Evolutionary conservation across 2,329 filamentous ascomycete species (phyloP).

Genomic region (Aspergillus terreus): DNA sequence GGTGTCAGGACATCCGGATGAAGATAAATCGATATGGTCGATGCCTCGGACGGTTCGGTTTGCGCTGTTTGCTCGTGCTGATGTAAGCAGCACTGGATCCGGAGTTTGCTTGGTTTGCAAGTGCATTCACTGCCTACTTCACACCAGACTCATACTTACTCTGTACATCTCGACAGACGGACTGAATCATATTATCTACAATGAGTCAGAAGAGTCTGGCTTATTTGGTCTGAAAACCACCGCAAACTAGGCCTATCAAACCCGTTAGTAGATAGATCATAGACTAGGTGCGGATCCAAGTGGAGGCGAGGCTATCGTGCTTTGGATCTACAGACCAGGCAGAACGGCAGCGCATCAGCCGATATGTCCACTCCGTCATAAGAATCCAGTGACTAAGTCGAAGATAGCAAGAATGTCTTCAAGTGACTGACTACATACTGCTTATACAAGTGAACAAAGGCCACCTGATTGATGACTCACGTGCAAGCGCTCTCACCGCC

Average conservation of each 20-base stretch:
- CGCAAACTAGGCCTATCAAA: too few relatives aligned
- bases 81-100: background rate
- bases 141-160: background rate
- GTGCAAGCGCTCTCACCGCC: slow-evolving; percentile 24
- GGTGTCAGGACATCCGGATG: slow-evolving; percentile 2
- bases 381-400: too few relatives aligned
- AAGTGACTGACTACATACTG: slow-evolving; percentile 9
- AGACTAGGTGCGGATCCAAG: too few relatives aligned
- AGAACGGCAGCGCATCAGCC: background rate
- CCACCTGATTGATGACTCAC: slow-evolving; percentile 12
- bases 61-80: slow-evolving; percentile 9
- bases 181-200: too few relatives aligned
- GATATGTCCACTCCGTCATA: background rate
- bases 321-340: background rate
- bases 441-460: slow-evolving; percentile 1
- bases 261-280: too few relatives aligned
- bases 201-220: too few relatives aligned
- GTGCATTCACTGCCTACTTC: background rate
- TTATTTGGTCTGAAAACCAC: too few relatives aligned
- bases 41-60: slow-evolving; percentile 4
- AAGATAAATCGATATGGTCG: background rate
- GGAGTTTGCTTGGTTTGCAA: slow-evolving; percentile 4
- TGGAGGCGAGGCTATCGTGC: background rate
- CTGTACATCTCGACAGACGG: too few relatives aligned
- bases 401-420: too few relatives aligned